Conservation (phyloP, 1,284 basidiomycete species). For the Sporisorium graminicola region DNA sequence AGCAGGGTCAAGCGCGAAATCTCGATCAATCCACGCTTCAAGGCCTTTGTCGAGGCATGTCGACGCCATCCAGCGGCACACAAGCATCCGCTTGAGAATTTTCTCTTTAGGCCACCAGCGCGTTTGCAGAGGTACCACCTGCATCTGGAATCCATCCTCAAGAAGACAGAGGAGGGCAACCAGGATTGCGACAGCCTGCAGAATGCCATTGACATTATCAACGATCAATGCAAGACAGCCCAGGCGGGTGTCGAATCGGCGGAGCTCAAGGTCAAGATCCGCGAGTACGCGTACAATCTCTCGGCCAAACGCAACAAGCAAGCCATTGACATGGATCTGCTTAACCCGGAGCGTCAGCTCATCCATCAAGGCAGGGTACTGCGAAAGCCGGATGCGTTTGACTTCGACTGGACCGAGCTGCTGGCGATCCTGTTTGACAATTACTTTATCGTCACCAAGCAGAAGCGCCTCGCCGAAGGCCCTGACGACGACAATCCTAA, state of each 20-base stretch:
- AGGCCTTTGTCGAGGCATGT: slow-evolving; percentile 86
- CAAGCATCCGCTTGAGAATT: slow-evolving; percentile 86
- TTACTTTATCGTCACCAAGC: slow-evolving; percentile 65
- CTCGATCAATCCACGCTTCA: slow-evolving; percentile 83
- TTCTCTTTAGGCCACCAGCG: slow-evolving; percentile 85
- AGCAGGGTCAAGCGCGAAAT: slow-evolving; percentile 86
- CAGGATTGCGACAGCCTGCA: slow-evolving; percentile 56
- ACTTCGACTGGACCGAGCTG: slow-evolving; percentile 68
- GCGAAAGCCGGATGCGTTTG: slow-evolving; percentile 64
- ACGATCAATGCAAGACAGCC: slow-evolving; percentile 65
- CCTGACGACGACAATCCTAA: slow-evolving; percentile 36
- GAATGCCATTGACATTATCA: slow-evolving; percentile 63
- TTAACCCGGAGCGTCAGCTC: slow-evolving; percentile 61
- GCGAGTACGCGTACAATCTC: slow-evolving; percentile 59
- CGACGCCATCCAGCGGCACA: slow-evolving; percentile 78
- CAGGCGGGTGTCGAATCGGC: slow-evolving; percentile 63
- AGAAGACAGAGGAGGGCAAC: slow-evolving; percentile 60
- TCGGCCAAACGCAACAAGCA: slow-evolving; percentile 59
- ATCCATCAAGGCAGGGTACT: slow-evolving; percentile 61
- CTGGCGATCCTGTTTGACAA: slow-evolving; percentile 67
- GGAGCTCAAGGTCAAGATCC: slow-evolving; percentile 64
- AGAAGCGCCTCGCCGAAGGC: slow-evolving; percentile 42
- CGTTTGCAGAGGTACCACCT: slow-evolving; percentile 91
- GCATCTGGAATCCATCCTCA: slow-evolving; percentile 84
- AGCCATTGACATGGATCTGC: slow-evolving; percentile 60